phyloP scores from a whole-genome alignment of 352 stramenopile genomes.

The Phytopythium kandeliae region DNA sequence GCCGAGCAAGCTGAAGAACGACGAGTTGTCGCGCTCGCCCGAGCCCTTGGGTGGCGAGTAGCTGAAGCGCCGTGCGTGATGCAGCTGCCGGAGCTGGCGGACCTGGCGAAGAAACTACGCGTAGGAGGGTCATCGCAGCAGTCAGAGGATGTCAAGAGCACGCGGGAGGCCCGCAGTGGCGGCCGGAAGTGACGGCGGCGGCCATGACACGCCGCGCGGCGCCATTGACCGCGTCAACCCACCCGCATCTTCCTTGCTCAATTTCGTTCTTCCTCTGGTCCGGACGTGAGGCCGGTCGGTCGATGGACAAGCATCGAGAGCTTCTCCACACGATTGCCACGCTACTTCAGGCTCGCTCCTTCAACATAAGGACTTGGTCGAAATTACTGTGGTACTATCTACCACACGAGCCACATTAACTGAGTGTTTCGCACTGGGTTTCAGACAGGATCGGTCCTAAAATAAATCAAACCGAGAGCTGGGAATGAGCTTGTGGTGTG shows the following conservation, averaged over 20 bases:
- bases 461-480: not conserved
- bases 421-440: not conserved
- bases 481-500: not conserved
- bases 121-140: not conserved
- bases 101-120: slow-evolving; percentile 21
- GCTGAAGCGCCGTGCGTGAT: slow-evolving; percentile 48
- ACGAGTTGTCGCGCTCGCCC: slow-evolving; percentile 71
- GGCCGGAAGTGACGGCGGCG: no score
- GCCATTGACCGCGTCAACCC: not conserved
- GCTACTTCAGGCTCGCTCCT: not conserved
- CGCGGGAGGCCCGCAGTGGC: no score
- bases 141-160: not conserved
- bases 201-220: not conserved
- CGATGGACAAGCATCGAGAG: not conserved
- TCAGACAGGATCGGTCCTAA: not conserved
- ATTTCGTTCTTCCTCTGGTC: not conserved
- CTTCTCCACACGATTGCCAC: not conserved
- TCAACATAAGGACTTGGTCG: slow-evolving; percentile 5
- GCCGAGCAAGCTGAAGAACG: slow-evolving; percentile 71
- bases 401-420: not conserved
- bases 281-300: slow-evolving; percentile 1
- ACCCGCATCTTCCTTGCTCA: not conserved
- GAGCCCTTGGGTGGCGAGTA: slow-evolving; percentile 58
- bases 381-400: not conserved
- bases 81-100: slow-evolving; percentile 16